phyloP scores from a whole-genome alignment of 176 grass and related monocot species.

The Musa schizocarpa region DNA sequence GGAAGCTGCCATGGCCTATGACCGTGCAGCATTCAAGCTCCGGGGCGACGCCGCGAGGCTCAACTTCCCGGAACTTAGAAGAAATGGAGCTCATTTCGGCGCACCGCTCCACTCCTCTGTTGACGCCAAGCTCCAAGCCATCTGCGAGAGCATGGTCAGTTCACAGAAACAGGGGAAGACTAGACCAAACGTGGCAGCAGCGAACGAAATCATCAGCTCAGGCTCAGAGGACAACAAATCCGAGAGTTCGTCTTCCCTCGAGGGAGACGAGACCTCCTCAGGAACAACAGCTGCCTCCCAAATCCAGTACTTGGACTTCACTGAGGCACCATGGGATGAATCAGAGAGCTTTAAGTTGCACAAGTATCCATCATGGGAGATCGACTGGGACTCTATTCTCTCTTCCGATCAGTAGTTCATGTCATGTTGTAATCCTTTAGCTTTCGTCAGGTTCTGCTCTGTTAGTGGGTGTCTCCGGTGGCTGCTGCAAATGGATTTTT shows the following conservation, averaged over 20 bases:
- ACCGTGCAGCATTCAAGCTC: slow-evolving; percentile 50
- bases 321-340: slow-evolving; percentile 84
- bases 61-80: slow-evolving; percentile 58
- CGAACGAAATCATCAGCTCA: neutral
- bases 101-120: slow-evolving; percentile 45
- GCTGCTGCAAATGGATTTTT: slow-evolving; percentile 13
- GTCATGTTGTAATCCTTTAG: neutral
- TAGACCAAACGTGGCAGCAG: no score
- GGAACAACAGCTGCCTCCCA: slow-evolving; percentile 1
- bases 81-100: slow-evolving; percentile 35
- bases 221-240: slow-evolving; percentile 7
- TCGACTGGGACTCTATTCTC: slow-evolving; percentile 90
- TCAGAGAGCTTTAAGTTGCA: slow-evolving; percentile 37
- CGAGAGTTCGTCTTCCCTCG: slow-evolving; percentile 8
- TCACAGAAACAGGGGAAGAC: neutral
- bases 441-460: neutral
- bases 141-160: slow-evolving; percentile 30
- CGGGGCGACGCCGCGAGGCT: slow-evolving; percentile 56
- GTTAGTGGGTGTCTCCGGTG: neutral
- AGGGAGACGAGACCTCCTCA: slow-evolving; percentile 11
- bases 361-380: slow-evolving; percentile 89
- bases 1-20: slow-evolving; percentile 35
- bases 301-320: slow-evolving; percentile 46
- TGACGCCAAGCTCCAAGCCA: slow-evolving; percentile 53
- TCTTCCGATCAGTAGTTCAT: slow-evolving; percentile 12